Base-by-base conservation (phyloP, 108 stramenopile species). In the Skeletonema tropicum region DNA sequence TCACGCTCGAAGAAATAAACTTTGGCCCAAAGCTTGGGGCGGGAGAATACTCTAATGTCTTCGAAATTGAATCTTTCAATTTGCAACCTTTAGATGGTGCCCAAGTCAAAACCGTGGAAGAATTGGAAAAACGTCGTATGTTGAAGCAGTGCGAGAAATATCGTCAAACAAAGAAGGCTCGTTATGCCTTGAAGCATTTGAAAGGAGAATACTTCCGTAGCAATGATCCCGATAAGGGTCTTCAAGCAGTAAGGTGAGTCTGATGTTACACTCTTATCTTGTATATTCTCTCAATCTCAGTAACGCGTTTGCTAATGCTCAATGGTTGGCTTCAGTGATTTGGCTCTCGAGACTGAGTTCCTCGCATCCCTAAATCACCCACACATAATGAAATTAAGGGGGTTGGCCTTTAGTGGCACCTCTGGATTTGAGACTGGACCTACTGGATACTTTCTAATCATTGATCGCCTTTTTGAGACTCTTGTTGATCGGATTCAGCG, bases 41-140 rank as follows among this genome's bases (percentile, higher is more conserved):
- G 2, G 92, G 92, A 17, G 89, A 89, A n/a, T 92, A 87, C 76
- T 86, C 86, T 29, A 76, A 90, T 48, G 89, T 92, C 9, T 90
- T 78, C 61, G 92, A 92, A 79, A 72, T 92, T 48, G 59, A 80
- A 68, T 76, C 75, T 5, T 69, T 76, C 14, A 10, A 23, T 38
- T 21, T 69, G n/a, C 15, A 17, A 14, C 3, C 42, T 25, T 17
- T 8, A 31, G 31, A 32, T 29, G 17, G 33, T n/a, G 0, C 1
- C 42, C 15, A 62, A 19, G 3, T 6, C 23, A n/a, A 41, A 33
- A 52, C 13, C 23, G 30, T 35, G 30, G 41, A 32, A 10, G 23
- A 67, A 60, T 30, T 21, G 17, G 17, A 59, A 30, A 41, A 19
- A 42, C 12, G 35, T 10, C n/a, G 17, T 12, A 17, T 64, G 15